These are phyloP conservation scores for Polychytrium aggregatum DNA, from an alignment of 192 early-diverging fungal species.

Conservation along the genomic window DNA sequence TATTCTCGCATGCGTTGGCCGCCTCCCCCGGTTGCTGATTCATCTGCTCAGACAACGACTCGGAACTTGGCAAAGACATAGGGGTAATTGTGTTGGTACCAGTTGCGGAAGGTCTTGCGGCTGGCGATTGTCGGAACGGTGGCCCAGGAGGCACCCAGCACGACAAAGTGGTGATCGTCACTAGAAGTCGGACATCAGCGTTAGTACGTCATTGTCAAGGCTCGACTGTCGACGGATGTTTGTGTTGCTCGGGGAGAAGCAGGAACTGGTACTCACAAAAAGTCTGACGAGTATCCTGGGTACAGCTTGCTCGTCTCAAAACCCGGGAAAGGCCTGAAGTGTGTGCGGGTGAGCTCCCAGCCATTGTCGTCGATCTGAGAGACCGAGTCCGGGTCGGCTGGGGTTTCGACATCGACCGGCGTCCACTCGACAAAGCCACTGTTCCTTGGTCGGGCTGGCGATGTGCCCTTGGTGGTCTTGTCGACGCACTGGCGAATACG, in stretches of 20 bases:
- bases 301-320: constrained; percentile 58
- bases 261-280: constrained; percentile 47
- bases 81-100: constrained; percentile 81
- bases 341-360: too few species aligned
- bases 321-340: too few species aligned
- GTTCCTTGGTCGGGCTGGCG: too few species aligned
- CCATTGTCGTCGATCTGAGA: too few species aligned
- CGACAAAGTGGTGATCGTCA: constrained; percentile 71
- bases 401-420: neutral
- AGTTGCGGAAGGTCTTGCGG: constrained; percentile 70
- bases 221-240: neutral
- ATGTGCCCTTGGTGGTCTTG: neutral
- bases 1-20: too few species aligned
- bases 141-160: constrained; percentile 79
- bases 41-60: too few species aligned
- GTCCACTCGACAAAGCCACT: constrained; percentile 20
- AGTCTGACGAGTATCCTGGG: constrained; percentile 83
- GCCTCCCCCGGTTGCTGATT: too few species aligned
- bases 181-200: constrained; percentile 5
- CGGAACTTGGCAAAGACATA: constrained; percentile 76
- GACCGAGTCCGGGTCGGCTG: too few species aligned
- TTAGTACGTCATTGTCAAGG: too few species aligned
- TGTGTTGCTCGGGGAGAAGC: neutral
- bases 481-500: constrained; percentile 8
- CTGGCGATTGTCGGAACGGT: constrained; percentile 67